Percentiles rank a stretch among this genome's conserved stretches.
Conservation (phyloP, 1,139 yeast species). For the Saccharomyces hybrid region DNA sequence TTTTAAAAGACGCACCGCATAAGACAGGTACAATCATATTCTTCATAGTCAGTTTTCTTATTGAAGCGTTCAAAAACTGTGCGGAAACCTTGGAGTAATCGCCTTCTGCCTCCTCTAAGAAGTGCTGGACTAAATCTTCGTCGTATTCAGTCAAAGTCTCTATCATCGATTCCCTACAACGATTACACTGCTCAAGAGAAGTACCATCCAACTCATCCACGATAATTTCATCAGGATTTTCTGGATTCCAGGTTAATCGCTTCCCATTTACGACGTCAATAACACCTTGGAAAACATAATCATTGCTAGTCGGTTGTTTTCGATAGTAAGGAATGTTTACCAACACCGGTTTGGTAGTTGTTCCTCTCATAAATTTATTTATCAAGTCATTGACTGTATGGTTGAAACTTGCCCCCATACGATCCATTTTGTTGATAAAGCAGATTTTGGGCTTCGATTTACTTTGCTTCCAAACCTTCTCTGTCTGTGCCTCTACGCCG, state of each 20-base stretch:
- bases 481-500: slow-evolving; percentile 97
- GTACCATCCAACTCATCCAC: slow-evolving; percentile 30
- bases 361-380: slow-evolving; percentile 40
- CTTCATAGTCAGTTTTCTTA: slow-evolving; percentile 53
- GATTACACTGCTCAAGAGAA: slow-evolving; percentile 41
- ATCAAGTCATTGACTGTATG: slow-evolving; percentile 82
- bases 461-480: slow-evolving; percentile 93
- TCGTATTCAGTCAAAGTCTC: slow-evolving; percentile 81
- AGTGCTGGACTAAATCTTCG: slow-evolving; percentile 67
- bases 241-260: slow-evolving; percentile 52
- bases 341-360: slow-evolving; percentile 60
- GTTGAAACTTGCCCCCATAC: slow-evolving; percentile 91
- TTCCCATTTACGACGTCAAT: slow-evolving; percentile 69
- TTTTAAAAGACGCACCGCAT: slow-evolving; percentile 88
- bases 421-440: slow-evolving; percentile 90
- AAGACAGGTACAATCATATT: slow-evolving; percentile 66
- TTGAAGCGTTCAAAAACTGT: slow-evolving; percentile 44
- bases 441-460: slow-evolving; percentile 64
- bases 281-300: slow-evolving; percentile 60
- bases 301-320: slow-evolving; percentile 33
- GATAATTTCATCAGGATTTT: slow-evolving; percentile 33
- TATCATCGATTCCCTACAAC: slow-evolving; percentile 65
- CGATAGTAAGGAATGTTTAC: slow-evolving; percentile 72
- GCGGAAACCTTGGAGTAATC: slow-evolving; percentile 57
- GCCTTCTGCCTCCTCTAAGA: slow-evolving; percentile 54